A percentile compares a stretch with the other conserved stretches of the same genome.
Conservation (phyloP, 768 basidiomycete species). For the Naganishia vaughanmartiniae region DNA sequence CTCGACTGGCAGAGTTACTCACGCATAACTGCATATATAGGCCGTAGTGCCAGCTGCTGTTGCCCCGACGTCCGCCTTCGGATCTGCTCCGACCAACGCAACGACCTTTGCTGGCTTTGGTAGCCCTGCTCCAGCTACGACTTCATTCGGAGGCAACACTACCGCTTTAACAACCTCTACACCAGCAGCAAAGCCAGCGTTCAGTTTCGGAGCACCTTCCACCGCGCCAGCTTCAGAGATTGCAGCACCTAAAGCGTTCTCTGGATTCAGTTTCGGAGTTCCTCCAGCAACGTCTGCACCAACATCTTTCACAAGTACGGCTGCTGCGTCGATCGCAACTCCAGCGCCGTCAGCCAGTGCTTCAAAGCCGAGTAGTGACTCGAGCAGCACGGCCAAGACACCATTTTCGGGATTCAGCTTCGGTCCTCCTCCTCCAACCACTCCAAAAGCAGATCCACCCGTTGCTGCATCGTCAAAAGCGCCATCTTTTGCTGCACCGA, state of each 20-base stretch:
- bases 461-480: slow-evolving; percentile 17
- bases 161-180: neutral
- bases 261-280: slow-evolving; percentile 39
- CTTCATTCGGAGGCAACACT: neutral
- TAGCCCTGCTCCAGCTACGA: slow-evolving; percentile 4
- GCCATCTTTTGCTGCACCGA: neutral
- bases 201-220: slow-evolving; percentile 25
- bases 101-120: neutral
- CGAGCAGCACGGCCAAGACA: neutral
- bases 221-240: slow-evolving; percentile 4
- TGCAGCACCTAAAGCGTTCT: slow-evolving; percentile 31
- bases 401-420: slow-evolving; percentile 34
- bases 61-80: slow-evolving; percentile 15
- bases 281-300: slow-evolving; percentile 13
- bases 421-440: slow-evolving; percentile 21
- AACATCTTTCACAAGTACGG: neutral
- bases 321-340: slow-evolving; percentile 14
- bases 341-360: neutral
- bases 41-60: slow-evolving; percentile 20
- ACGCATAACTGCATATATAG: neutral
- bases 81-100: slow-evolving; percentile 8
- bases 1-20: neutral
- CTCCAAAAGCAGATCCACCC: slow-evolving; percentile 14
- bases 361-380: neutral
- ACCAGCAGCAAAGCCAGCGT: neutral